Conservation (phyloP, 169 alveolate species). For the Theileria parva region DNA sequence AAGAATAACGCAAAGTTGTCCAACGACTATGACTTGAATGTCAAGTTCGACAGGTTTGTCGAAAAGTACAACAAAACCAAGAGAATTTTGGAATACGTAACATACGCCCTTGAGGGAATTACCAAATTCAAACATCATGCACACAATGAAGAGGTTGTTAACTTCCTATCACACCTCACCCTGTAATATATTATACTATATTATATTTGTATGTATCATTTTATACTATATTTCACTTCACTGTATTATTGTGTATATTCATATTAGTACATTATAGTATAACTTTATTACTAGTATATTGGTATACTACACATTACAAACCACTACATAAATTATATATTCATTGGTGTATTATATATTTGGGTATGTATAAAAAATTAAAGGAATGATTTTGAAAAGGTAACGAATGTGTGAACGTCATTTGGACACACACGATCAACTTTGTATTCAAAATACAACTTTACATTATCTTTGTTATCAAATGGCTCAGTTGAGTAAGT, state of each 20-base stretch:
- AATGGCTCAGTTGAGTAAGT: conserved; percentile 33
- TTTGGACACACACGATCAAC: conserved; percentile 56
- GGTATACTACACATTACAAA: too few species aligned
- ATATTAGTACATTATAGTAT: too few species aligned
- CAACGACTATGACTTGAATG: conserved; percentile 65
- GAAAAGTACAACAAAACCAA: conserved; percentile 46
- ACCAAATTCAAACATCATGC: conserved; percentile 36
- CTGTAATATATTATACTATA: conserved; percentile 7
- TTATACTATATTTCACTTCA: neutral
- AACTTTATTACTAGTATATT: too few species aligned
- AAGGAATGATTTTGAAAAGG: neutral
- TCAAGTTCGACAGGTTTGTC: conserved; percentile 64
- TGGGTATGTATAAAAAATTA: neutral
- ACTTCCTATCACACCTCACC: conserved; percentile 59
- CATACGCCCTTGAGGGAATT: conserved; percentile 58
- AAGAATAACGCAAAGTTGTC: conserved; percentile 49
- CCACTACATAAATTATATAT: too few species aligned
- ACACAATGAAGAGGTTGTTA: conserved; percentile 60
- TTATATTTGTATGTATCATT: too few species aligned
- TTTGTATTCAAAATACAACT: conserved; percentile 16
- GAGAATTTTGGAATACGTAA: conserved; percentile 59
- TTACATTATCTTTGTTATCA: conserved; percentile 21
- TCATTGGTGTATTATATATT: too few species aligned
- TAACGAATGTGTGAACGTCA: conserved; percentile 28
- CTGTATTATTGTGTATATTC: too few species aligned